Evolutionary conservation across 441 rosid genomes (phyloP), one percentile per base, ranked within the genome.

Genomic region (Pelargonium cotyledonis): DNA sequence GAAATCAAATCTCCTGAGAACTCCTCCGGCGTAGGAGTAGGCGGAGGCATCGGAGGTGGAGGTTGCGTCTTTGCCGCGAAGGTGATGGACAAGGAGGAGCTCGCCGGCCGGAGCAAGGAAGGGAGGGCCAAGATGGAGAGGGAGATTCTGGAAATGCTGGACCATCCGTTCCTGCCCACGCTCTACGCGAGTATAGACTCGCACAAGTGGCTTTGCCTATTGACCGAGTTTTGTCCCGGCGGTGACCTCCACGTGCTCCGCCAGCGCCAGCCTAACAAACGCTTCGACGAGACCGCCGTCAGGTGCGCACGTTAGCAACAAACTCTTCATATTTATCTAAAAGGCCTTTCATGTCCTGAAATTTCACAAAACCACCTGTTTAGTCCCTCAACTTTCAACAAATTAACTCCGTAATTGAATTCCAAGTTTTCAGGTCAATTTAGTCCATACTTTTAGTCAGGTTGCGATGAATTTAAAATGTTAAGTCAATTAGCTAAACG

Each of bases 181-280:
- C 93, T 94, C 29, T 83, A 82, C 81, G 95, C 92, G 12, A 76
- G 81, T 62, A 78, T 94, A 0, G 98, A 94, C 63, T 86, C 95
- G 6, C 89, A 80, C 12, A 84, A 88, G 68, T 94, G 96, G 95
- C 84, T 89, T 35, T 91, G 97, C 71, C 77, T 91, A 41, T 77
- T 94, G 14, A 94, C 96, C 53, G 97, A 94, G 89, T 91, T 94
- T 76, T 91, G 98, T 67, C 85, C 90, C 72, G 96, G 97, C 73
- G 98, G 97, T 15, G 97, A 91, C 82, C 94, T 94, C 63, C 97
- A 94, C 72, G 92, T 94, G 62, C 97, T 94, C 84, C 95, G 97
- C 61, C 97, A 91, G 68, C 90, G 89, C 72, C 96, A 87, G 76
- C 82, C 85, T 6, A 72, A 68, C 70, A 91, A 85, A 76, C 94